Base-by-base conservation (phyloP, 257 asterid species). In the Solanum dulcamara region DNA sequence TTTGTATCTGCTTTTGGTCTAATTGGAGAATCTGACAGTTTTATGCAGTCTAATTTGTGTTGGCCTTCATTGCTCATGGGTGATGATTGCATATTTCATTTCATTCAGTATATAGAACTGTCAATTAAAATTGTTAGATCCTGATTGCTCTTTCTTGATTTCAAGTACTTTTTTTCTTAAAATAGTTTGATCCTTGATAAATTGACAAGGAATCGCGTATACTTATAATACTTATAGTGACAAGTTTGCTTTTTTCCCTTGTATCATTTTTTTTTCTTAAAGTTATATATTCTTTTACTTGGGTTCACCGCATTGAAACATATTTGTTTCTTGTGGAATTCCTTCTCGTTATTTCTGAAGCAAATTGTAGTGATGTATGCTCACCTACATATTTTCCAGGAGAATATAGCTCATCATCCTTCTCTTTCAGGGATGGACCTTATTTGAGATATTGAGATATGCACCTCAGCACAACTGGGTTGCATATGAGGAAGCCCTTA, bases 401-500 rank as follows among this genome's bases (percentile, higher is more conserved):
- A 17, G 60, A 20, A 83, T 80, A 32, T 18, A 70, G 62, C 66
- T 85, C 51, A 81, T 48, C 80, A 81, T 71, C 48, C 87, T 62
- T 86, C 86, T 84, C 55, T 84, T 70, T 17, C 81, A 95, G 98
- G 98, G 98, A 74, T 95, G 98, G 98, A 94, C 98, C 28, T 84
- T 95, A 35, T 94, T 46, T 30, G 98, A 95, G 87, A 93, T 95
- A 89, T 55, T 95, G 87, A 92, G 98, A 89, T 95, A 95, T 57
- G 98, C 97, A 12, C 98, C 98, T 28, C 94, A 91, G 80, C 98
- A 95, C 90, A 94, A 90, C 88, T 94, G 98, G 98, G 91, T 71
- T 87, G 98, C 98, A 28, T 94, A 95, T 33, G 98, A 95, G 88
- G 97, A 91, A 88, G 96, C 96, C 89, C 97, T 95, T 57, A 94